Evolutionary conservation across 2,329 filamentous ascomycete species (phyloP), one percentile per base, ranked within the genome.

Genomic region (Arachnomyces sp.): DNA sequence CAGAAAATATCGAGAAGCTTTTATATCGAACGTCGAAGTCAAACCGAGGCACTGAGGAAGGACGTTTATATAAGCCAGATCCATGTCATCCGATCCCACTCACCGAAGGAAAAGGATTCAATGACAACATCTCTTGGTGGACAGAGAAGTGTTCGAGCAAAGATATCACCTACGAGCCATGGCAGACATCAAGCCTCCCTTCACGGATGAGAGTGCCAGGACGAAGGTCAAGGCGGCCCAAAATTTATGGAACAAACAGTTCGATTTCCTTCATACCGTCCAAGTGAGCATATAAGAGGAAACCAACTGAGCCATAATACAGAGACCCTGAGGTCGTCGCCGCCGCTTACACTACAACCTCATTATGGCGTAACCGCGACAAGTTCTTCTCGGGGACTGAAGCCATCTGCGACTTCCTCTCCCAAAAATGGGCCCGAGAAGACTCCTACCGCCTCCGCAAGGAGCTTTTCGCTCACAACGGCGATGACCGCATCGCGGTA

Each of bases 211-310:
- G 56, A 81, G 79, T 1, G 87, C 87, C 2, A 66, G 67, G 12
- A 67, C 71, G 43, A 93, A 93, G 59, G 86, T 93, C 47, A 93
- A 93, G 64, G 81, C 79, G 13, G 86, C 84, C 0, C 87, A 94
- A 57, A 76, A 86, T 57, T 69, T 81, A 2, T 93, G 87, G 87
- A 94, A 93, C 54, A 82, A 79, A 1, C 74, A 69, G 82, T 85
- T 17, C 15, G 13, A 39, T 34, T 17, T 16, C 29, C 16, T 25
- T 33, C 29, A 12, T 29, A 14, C 20, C n/a, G 29, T 47, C 42
- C n/a, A n/a, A n/a, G 38, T 43, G 34, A 31, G 13, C 25, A 35
- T 20, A 36, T 36, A 29, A 25, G 18, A 39, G 9, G 16, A 11
- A 39, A 34, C 28, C 11, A n/a, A 20, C 25, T 28, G 28, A 38